A percentile compares a stretch with the other conserved stretches of the same genome.
Conservation (phyloP, 2,329 filamentous ascomycete genomes). For the Colletotrichum musae region DNA sequence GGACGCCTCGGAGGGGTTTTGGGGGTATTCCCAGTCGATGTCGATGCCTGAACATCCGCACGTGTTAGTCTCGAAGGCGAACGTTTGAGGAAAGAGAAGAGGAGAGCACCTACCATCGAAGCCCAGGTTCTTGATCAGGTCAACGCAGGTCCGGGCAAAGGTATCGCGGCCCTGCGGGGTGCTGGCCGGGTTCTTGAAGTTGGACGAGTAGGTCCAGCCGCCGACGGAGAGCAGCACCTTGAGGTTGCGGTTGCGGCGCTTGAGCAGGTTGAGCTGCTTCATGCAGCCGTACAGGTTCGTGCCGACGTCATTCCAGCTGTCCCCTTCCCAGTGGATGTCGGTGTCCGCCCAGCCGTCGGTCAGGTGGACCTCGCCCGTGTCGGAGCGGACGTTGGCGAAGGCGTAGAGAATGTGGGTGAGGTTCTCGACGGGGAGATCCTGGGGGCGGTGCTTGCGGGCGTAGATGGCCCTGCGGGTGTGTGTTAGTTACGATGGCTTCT, state of each 20-base stretch:
- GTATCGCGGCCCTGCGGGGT: conserved; percentile 76
- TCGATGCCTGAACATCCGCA: conserved; percentile 60
- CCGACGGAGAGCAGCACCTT: conserved; percentile 91
- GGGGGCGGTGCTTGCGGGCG: conserved; percentile 85
- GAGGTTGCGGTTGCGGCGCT: conserved; percentile 84
- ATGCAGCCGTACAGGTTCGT: conserved; percentile 90
- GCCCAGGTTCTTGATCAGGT: conserved; percentile 83
- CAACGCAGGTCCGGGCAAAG: conserved; percentile 83
- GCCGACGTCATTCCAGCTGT: conserved; percentile 79
- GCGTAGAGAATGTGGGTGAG: conserved; percentile 92
- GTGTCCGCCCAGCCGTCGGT: conserved; percentile 77
- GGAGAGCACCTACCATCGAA: conserved; percentile 70
- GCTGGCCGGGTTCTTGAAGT: conserved; percentile 83
- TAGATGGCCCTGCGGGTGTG: conserved; percentile 78
- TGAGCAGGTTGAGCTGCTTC: conserved; percentile 90
- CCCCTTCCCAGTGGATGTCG: conserved; percentile 81
- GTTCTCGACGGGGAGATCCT: conserved; percentile 84
- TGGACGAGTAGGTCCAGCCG: conserved; percentile 91
- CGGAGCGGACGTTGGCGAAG: conserved; percentile 87
- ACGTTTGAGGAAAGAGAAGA: no score
- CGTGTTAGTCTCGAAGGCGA: background rate
- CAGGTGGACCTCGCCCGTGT: conserved; percentile 82
- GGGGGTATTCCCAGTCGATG: conserved; percentile 79
- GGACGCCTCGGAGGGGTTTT: conserved; percentile 66
- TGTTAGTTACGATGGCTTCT: conserved; percentile 18